Evolutionary conservation across 805 yeast genomes (phyloP), one percentile per base, ranked within the genome.

Genomic region (Dipodascopsis tothii): DNA sequence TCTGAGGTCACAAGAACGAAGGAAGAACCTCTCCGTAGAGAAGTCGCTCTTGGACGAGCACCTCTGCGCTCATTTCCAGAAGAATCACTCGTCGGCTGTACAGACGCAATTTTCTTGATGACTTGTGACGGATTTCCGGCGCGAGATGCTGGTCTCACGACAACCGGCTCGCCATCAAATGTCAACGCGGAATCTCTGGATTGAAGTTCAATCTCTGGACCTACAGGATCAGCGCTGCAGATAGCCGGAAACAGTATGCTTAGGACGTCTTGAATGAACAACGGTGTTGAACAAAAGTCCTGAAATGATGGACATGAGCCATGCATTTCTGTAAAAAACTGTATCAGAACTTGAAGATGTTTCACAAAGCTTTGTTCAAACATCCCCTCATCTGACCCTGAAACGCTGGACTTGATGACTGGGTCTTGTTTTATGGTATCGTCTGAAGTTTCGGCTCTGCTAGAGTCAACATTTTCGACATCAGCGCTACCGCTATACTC

Each of bases 281-380:
- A 30, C 4, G 51, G 21, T 4, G 52, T 48, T 23, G 54, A 21
- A 39, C 54, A 50, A 28, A 50, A 50, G 9, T 50, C 54, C 17
- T 48, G 51, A 34, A 50, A 50, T 14, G 46, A 48, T 5, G 46
- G 49, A 33, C 54, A 48, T 14, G 52, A 44, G 11, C 47, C 52
- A 27, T 50, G 54, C 52, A 50, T 48, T 23, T 50, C 52, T 18
- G 43, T 43, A 27, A 50, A 50, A 21, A 50, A 50, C 41, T 50
- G 54, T 3, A 50, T 48, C 27, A 50, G 36, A 2, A 50, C 34
- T 20, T 50, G 54, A 21, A 50, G 27, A 21, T 43, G 41, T 21
- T 41, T 42, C 7, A 39, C 54, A 28, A 48, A 48, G 7, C n/a
- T 11, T 11, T 14, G 18, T n/a, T n/a, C n/a, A n/a, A n/a, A n/a